Evolutionary conservation across 2,329 filamentous ascomycete species (phyloP).

Genomic region (Colletotrichum spinosum): DNA sequence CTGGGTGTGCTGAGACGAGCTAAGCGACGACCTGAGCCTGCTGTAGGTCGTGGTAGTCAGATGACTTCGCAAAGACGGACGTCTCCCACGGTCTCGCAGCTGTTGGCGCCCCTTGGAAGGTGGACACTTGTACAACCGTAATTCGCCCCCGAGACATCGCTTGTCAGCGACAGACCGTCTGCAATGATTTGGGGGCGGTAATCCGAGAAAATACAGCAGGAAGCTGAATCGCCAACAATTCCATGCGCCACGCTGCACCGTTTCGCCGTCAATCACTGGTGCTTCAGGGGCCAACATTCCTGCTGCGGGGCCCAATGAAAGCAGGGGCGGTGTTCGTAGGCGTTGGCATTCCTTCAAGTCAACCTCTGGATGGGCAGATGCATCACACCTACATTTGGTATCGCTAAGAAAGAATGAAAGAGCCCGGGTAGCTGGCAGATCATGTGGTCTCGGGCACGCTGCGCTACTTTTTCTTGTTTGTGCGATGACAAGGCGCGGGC

Average conservation of each 20-base stretch:
- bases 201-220: neutral
- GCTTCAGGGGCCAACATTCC: conserved; percentile 11
- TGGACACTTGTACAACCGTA: conserved; percentile 8
- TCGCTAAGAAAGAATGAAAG: conserved; percentile 1
- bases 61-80: neutral
- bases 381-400: conserved; percentile 37
- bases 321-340: conserved; percentile 16
- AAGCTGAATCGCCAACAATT: conserved; percentile 21
- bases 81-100: too few species aligned
- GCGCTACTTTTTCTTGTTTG: neutral
- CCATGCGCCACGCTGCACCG: conserved; percentile 10
- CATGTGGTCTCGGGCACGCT: conserved; percentile 21
- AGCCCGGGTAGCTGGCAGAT: neutral
- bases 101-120: too few species aligned
- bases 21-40: conserved; percentile 9
- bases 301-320: conserved; percentile 25
- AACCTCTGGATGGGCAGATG: conserved; percentile 24
- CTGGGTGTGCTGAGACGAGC: conserved; percentile 17
- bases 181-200: neutral
- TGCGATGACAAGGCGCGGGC: neutral
- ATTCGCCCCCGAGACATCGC: conserved; percentile 3
- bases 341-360: conserved; percentile 11
- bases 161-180: conserved; percentile 15
- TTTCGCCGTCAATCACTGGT: conserved; percentile 11
- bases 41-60: conserved; percentile 1